phyloP scores from a whole-genome alignment of 73 alveolate genomes.

The Paramecium bursaria region DNA sequence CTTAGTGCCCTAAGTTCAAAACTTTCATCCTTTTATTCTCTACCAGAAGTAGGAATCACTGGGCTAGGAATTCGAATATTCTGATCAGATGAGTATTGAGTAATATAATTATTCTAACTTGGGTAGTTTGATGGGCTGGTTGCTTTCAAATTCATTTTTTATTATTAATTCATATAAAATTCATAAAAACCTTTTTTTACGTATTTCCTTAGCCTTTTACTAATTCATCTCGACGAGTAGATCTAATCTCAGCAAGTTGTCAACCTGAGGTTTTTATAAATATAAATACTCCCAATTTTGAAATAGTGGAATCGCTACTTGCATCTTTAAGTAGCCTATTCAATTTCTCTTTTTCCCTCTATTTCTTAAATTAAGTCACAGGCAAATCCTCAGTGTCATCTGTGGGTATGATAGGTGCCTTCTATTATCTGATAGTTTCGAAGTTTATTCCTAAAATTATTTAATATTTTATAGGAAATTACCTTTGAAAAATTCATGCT shows the following conservation, averaged over 20 bases:
- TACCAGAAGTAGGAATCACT: not conserved
- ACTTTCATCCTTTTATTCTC: not conserved
- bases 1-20: not conserved
- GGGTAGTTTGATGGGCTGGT: too few relatives aligned
- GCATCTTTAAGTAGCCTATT: slow-evolving; percentile 53
- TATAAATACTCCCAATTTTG: slow-evolving; percentile 59
- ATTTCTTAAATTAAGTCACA: slow-evolving; percentile 20
- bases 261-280: too few relatives aligned
- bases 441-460: slow-evolving; percentile 69
- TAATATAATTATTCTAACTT: not conserved
- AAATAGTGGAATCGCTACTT: slow-evolving; percentile 55
- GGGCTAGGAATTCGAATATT: not conserved
- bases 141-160: too few relatives aligned
- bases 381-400: slow-evolving; percentile 50
- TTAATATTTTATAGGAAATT: not conserved
- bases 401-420: slow-evolving; percentile 65
- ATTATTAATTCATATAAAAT: not conserved
- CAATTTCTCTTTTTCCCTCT: slow-evolving; percentile 53
- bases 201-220: slow-evolving; percentile 55
- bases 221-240: slow-evolving; percentile 60
- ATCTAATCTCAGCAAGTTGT: slow-evolving; percentile 65
- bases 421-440: slow-evolving; percentile 47
- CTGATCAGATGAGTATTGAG: not conserved
- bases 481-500: slow-evolving; percentile 88
- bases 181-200: not conserved